These are phyloP conservation scores for Mrakia frigida DNA, from an alignment of 768 basidiomycete species.

Conservation along the genomic window DNA sequence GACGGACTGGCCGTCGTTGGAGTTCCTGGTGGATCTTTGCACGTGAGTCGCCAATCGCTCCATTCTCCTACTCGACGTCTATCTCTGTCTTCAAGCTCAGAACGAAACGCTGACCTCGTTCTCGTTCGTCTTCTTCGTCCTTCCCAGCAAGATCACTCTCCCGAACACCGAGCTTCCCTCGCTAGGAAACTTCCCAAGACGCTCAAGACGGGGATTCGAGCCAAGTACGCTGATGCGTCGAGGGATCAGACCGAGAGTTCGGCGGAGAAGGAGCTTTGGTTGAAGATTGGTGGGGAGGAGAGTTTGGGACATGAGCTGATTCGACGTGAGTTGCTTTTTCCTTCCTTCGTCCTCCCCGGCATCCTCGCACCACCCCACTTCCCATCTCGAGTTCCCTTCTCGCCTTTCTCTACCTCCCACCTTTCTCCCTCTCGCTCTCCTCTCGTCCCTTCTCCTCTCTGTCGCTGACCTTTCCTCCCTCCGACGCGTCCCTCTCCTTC, in stretches of 20 bases:
- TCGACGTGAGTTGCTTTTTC: conserved; percentile 33
- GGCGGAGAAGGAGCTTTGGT: conserved; percentile 73
- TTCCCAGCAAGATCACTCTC: conserved; percentile 60
- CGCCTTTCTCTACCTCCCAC: neutral
- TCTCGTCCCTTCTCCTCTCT: neutral
- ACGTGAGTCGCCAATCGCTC: conserved; percentile 22
- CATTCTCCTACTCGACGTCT: too few relatives aligned
- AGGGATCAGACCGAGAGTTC: conserved; percentile 50
- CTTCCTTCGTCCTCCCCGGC: neutral
- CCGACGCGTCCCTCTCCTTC: neutral
- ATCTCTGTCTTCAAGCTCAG: neutral
- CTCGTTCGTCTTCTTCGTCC: neutral
- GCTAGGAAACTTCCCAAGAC: conserved; percentile 70
- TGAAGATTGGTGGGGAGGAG: conserved; percentile 62
- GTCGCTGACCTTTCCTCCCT: neutral
- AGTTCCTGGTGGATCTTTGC: conserved; percentile 14
- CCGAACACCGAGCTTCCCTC: conserved; percentile 65
- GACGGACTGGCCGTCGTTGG: conserved; percentile 30
- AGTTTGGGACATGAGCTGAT: conserved; percentile 53
- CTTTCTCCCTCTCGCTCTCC: neutral
- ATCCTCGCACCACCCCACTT: neutral
- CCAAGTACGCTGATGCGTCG: conserved; percentile 31
- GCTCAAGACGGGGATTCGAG: conserved; percentile 48
- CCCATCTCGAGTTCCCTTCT: neutral
- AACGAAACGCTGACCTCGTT: neutral